A percentile compares a stretch with the other conserved stretches of the same genome.
Evolutionary conservation across 2,329 filamentous ascomycete species (phyloP).

Genomic region (Fusarium chlamydosporum): DNA sequence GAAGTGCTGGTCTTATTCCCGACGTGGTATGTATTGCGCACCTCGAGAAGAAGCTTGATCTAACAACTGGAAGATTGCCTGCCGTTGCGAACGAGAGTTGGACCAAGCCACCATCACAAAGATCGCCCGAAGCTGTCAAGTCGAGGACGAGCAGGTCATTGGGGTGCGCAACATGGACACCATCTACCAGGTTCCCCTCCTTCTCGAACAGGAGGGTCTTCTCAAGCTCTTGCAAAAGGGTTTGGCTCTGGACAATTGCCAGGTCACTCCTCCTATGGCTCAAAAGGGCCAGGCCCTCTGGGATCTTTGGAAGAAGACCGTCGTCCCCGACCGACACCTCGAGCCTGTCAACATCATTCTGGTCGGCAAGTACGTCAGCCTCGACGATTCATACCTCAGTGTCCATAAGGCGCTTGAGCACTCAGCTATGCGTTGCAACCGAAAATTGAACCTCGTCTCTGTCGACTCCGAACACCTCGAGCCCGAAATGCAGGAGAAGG

Average conservation of each 20-base stretch:
- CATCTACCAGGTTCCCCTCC: conserved; percentile 95
- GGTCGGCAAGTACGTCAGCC: conserved; percentile 90
- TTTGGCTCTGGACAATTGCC: conserved; percentile 73
- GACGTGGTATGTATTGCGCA: conserved; percentile 68
- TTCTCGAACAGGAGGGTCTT: conserved; percentile 86
- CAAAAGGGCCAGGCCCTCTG: conserved; percentile 78
- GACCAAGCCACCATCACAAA: conserved; percentile 83
- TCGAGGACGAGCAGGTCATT: conserved; percentile 86
- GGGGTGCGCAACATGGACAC: conserved; percentile 91
- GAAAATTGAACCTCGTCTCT: conserved; percentile 84
- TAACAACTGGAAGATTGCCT: conserved; percentile 77
- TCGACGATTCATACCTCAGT: conserved; percentile 88
- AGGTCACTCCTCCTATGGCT: conserved; percentile 66
- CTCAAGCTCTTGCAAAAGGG: conserved; percentile 74
- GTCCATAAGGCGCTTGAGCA: conserved; percentile 91
- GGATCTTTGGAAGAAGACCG: conserved; percentile 81
- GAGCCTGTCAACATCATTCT: conserved; percentile 83
- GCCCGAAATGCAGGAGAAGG: conserved; percentile 68
- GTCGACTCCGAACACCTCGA: conserved; percentile 91
- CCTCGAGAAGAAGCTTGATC: not conserved
- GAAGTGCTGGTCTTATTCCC: conserved; percentile 81
- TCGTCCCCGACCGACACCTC: conserved; percentile 75
- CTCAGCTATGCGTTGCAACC: conserved; percentile 85
- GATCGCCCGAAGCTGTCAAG: conserved; percentile 90
- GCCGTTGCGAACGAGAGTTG: conserved; percentile 85